Conservation (phyloP, 352 stramenopile genomes). For the Pelagophyceae sp. region DNA sequence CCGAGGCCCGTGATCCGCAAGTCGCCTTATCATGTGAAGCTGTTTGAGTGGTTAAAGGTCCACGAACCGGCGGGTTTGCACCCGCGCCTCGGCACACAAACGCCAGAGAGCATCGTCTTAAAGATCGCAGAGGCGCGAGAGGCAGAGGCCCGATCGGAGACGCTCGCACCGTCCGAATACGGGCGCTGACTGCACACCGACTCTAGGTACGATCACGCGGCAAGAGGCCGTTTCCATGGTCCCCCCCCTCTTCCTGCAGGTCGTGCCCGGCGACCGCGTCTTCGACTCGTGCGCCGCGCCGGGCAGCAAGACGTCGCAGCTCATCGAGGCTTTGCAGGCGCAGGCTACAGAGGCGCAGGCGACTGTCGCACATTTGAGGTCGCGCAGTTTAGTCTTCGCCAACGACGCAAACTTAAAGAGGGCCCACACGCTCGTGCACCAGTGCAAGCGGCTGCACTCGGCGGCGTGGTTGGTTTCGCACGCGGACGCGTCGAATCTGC, state of each 20-base stretch:
- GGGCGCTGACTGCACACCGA: no score
- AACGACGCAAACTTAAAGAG: conserved; percentile 93
- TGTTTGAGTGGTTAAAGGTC: conserved; percentile 91
- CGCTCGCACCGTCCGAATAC: no score
- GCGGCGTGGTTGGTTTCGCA: conserved; percentile 85
- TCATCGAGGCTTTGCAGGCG: conserved; percentile 63
- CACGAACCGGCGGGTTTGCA: conserved; percentile 79
- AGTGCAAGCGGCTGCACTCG: conserved; percentile 88
- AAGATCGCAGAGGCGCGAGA: no score
- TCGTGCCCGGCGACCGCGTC: conserved; percentile 77
- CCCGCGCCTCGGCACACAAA: no score
- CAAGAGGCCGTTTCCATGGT: conserved; percentile 99
- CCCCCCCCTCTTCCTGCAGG: conserved; percentile 88
- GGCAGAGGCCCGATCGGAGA: no score
- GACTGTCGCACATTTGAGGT: no score
- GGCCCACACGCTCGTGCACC: conserved; percentile 96
- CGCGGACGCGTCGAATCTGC: conserved; percentile 89
- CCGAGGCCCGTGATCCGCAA: conserved; percentile 77
- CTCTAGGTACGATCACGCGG: conserved; percentile 87
- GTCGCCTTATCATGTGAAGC: conserved; percentile 73
- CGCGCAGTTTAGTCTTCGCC: conserved; percentile 87
- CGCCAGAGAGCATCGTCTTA: no score
- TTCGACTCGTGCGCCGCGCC: conserved; percentile 97
- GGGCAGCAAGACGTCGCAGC: conserved; percentile 96
- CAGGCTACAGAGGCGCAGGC: conserved; percentile 14